Conservation (phyloP, 1,284 basidiomycete species). For the Leccinum solheimii region DNA sequence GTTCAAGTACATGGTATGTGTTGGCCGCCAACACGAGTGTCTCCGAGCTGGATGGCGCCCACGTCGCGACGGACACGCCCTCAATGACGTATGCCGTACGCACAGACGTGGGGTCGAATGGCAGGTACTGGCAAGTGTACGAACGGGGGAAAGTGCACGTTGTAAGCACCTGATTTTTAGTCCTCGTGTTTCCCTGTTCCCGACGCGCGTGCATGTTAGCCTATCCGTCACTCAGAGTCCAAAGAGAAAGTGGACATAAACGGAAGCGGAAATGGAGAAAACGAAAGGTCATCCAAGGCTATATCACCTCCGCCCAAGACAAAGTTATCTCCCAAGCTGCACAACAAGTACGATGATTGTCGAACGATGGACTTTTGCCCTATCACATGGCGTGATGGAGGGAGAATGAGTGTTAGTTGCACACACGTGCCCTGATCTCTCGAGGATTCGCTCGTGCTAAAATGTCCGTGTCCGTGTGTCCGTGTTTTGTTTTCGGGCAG, state of each 20-base stretch:
- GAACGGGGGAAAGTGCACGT: constrained; percentile 64
- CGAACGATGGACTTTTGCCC: constrained; percentile 34
- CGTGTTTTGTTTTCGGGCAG: constrained; percentile 26
- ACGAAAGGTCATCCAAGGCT: background rate
- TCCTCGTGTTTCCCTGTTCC: background rate
- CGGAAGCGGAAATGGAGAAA: too few species aligned
- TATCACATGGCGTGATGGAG: constrained; percentile 41
- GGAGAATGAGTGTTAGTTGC: constrained; percentile 16
- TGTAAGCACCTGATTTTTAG: constrained; percentile 45
- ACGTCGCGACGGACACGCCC: constrained; percentile 42
- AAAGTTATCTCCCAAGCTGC: constrained; percentile 25
- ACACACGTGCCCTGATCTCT: background rate
- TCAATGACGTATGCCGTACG: constrained; percentile 31
- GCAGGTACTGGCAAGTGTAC: constrained; percentile 50
- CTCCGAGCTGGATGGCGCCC: constrained; percentile 32
- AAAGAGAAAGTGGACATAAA: background rate
- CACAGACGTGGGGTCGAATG: constrained; percentile 31
- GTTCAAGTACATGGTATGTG: constrained; percentile 36
- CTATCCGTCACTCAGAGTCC: constrained; percentile 35
- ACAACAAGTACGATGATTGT: constrained; percentile 23
- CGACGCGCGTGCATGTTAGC: constrained; percentile 25
- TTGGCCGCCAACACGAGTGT: constrained; percentile 46
- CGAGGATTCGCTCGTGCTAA: background rate
- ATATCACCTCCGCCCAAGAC: constrained; percentile 1
- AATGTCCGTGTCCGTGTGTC: background rate